Evolutionary conservation across 2,329 filamentous ascomycete species (phyloP).

Genomic region (Ophiocordyceps robertsii): DNA sequence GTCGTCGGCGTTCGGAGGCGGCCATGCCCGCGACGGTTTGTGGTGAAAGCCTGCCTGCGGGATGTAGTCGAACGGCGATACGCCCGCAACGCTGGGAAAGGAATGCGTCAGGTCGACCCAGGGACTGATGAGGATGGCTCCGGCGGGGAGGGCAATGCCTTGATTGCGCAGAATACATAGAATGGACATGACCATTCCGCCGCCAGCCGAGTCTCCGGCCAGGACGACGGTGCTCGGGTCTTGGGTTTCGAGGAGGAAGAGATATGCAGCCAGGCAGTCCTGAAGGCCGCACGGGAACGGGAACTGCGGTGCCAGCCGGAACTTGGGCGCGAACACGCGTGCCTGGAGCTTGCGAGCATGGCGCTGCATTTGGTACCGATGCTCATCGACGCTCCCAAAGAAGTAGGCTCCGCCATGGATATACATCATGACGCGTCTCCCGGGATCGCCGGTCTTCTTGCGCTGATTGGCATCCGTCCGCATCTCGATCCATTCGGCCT

Average conservation of each 20-base stretch:
- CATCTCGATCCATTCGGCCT: slow-evolving; percentile 97
- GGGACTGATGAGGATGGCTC: slow-evolving; percentile 80
- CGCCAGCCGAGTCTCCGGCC: slow-evolving; percentile 87
- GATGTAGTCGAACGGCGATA: slow-evolving; percentile 73
- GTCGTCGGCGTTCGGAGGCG: slow-evolving; percentile 74
- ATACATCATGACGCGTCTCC: slow-evolving; percentile 77
- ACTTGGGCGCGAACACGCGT: slow-evolving; percentile 73
- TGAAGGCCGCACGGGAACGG: slow-evolving; percentile 89
- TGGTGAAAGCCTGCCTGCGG: slow-evolving; percentile 81
- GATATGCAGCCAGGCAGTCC: slow-evolving; percentile 79
- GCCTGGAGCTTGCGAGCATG: slow-evolving; percentile 91
- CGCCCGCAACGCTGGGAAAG: slow-evolving; percentile 72
- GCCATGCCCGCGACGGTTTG: slow-evolving; percentile 82
- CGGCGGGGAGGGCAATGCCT: slow-evolving; percentile 72
- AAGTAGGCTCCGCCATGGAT: slow-evolving; percentile 91
- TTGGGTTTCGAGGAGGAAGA: slow-evolving; percentile 65
- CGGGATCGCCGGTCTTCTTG: slow-evolving; percentile 43
- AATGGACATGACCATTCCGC: slow-evolving; percentile 74
- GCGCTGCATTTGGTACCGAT: slow-evolving; percentile 95
- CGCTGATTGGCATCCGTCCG: slow-evolving; percentile 57
- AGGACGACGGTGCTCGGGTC: slow-evolving; percentile 72
- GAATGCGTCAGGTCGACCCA: slow-evolving; percentile 96
- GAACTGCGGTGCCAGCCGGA: slow-evolving; percentile 83
- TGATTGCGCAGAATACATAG: slow-evolving; percentile 72
- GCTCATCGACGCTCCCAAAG: slow-evolving; percentile 90